phyloP scores from a whole-genome alignment of 495 filamentous ascomycete genomes.

The Bacidia rubella region DNA sequence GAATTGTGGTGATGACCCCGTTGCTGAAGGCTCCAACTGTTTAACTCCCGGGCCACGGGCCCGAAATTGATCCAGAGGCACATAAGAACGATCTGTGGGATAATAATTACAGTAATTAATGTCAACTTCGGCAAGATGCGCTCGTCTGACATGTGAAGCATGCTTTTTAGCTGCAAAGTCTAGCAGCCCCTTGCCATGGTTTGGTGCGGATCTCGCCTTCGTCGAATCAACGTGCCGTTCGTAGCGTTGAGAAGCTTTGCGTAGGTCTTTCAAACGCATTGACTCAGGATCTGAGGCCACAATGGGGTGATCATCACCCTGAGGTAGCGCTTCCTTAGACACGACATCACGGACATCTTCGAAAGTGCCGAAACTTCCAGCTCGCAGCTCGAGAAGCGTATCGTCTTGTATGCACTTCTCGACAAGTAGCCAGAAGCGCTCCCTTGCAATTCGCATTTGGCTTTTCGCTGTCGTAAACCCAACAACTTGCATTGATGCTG shows the following conservation, averaged over 20 bases:
- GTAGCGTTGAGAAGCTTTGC: background rate
- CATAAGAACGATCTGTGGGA: background rate
- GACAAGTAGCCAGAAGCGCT: conserved; percentile 1
- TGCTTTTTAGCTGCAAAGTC: too few species aligned
- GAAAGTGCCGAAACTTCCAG: background rate
- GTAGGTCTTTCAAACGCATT: too few species aligned
- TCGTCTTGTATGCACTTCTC: conserved; percentile 6
- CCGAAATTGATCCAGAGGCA: background rate
- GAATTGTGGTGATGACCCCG: conserved; percentile 39
- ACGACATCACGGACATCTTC: too few species aligned
- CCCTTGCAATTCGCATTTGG: background rate
- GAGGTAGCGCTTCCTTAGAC: too few species aligned
- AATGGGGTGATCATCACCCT: too few species aligned
- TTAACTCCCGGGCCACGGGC: too few species aligned
- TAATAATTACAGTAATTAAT: conserved; percentile 1
- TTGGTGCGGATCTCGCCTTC: too few species aligned
- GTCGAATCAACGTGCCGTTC: background rate
- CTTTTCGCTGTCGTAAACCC: background rate
- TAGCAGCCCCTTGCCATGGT: too few species aligned
- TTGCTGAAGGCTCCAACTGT: conserved; percentile 71
- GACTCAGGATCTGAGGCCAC: too few species aligned
- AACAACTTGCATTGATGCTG: conserved; percentile 37
- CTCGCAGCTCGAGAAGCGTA: conserved; percentile 7
- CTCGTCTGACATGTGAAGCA: background rate
- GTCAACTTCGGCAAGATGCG: background rate